Evolutionary conservation across 1,139 yeast species (phyloP).

Genomic region (Kodamaea ohmeri): DNA sequence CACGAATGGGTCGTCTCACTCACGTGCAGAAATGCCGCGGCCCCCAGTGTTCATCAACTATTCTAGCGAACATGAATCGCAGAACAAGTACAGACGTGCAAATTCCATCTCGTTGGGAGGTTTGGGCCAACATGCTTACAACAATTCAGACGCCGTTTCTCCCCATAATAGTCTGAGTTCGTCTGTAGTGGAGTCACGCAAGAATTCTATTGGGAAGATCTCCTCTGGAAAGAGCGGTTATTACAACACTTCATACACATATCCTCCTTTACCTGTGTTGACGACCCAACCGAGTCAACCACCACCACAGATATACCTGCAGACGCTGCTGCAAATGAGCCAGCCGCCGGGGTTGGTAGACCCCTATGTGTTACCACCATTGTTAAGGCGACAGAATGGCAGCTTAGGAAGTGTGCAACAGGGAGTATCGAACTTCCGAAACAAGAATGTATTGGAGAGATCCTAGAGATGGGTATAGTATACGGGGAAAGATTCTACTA

Average conservation of each 20-base stretch:
- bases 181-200: slow-evolving; percentile 8
- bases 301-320: slow-evolving; percentile 2
- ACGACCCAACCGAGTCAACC: slow-evolving; percentile 8
- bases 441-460: slow-evolving; percentile 4
- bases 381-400: slow-evolving; percentile 3
- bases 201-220: slow-evolving; percentile 9
- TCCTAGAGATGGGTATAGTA: too few species aligned
- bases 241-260: slow-evolving; percentile 9
- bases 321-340: background rate
- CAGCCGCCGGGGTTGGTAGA: slow-evolving; percentile 3
- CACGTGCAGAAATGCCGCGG: background rate
- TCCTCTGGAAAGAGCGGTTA: slow-evolving; percentile 6
- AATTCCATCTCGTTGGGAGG: slow-evolving; percentile 9
- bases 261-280: slow-evolving; percentile 8
- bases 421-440: slow-evolving; percentile 1
- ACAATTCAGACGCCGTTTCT: slow-evolving; percentile 2
- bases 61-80: slow-evolving; percentile 9
- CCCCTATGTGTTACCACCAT: slow-evolving; percentile 13
- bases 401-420: slow-evolving; percentile 1
- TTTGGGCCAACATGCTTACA: slow-evolving; percentile 4
- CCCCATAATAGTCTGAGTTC: slow-evolving; percentile 7
- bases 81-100: slow-evolving; percentile 7
- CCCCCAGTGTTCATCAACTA: slow-evolving; percentile 11
- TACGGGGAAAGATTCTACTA: too few species aligned
- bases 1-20: slow-evolving; percentile 1